phyloP scores from a whole-genome alignment of 495 filamentous ascomycete species.

The Platismatia glauca region DNA sequence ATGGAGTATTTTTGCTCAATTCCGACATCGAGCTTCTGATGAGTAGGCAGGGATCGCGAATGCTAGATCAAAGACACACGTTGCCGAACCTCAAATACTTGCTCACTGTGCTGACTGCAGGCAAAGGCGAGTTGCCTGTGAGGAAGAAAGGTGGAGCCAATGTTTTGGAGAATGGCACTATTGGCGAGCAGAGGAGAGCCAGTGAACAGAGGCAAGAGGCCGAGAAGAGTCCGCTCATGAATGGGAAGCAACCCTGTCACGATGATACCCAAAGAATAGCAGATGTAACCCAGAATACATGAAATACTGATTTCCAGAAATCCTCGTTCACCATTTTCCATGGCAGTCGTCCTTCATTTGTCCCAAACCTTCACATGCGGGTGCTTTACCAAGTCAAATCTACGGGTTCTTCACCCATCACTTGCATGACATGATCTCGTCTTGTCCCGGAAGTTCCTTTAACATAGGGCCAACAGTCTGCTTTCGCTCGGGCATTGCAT shows the following conservation, averaged over 20 bases:
- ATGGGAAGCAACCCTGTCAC: not conserved
- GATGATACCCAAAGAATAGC: not conserved
- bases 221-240: slow-evolving; percentile 10
- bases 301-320: not conserved
- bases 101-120: slow-evolving; percentile 75
- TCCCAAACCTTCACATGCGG: not conserved
- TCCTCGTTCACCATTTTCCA: not conserved
- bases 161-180: slow-evolving; percentile 40
- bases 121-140: slow-evolving; percentile 64
- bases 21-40: slow-evolving; percentile 86
- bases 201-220: not conserved
- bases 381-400: not conserved
- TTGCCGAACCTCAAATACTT: slow-evolving; percentile 88
- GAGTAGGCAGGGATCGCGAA: slow-evolving; percentile 58
- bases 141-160: slow-evolving; percentile 69
- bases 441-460: not conserved
- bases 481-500: not conserved
- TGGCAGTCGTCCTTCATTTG: not conserved
- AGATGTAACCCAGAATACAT: not conserved
- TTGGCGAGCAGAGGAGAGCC: not conserved
- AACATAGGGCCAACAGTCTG: not conserved
- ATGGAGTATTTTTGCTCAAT: slow-evolving; percentile 88
- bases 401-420: not conserved
- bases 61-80: slow-evolving; percentile 83
- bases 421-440: not conserved